Percentiles rank a stretch among this genome's conserved stretches.
Evolutionary conservation across 176 grass and related monocot species (phyloP).

Genomic region (Poa annua): DNA sequence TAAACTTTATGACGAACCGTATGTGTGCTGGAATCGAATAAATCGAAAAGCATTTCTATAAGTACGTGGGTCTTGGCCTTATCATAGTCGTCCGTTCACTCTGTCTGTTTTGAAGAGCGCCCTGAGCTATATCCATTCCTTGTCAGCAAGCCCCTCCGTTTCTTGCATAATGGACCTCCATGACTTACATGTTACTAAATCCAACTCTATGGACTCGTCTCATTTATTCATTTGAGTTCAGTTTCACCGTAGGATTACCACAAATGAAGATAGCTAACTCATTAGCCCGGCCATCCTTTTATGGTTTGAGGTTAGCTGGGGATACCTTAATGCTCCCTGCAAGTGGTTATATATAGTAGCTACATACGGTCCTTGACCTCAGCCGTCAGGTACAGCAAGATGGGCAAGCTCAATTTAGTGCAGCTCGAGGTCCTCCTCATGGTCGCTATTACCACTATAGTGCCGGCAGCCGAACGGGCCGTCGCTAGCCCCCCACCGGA

Average conservation of each 20-base stretch:
- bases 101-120: too few relatives aligned
- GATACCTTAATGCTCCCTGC: neutral
- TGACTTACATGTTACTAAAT: too few relatives aligned
- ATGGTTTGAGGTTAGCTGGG: neutral
- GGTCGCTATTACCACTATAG: neutral
- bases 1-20: neutral
- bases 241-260: neutral
- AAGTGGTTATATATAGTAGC: neutral
- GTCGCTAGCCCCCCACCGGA: conserved; percentile 33
- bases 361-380: neutral
- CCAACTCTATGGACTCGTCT: neutral
- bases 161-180: too few relatives aligned
- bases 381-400: neutral
- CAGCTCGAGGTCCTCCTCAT: neutral
- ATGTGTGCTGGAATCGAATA: neutral
- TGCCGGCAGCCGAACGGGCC: conserved; percentile 17
- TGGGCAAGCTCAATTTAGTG: neutral
- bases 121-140: too few relatives aligned
- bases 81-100: too few relatives aligned
- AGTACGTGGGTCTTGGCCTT: too few relatives aligned
- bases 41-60: neutral
- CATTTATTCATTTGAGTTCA: neutral
- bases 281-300: neutral
- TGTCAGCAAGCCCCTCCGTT: too few relatives aligned
- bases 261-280: too few relatives aligned